Base-by-base conservation (phyloP, 2,329 filamentous ascomycete species). In the Davidsoniella australis region DNA sequence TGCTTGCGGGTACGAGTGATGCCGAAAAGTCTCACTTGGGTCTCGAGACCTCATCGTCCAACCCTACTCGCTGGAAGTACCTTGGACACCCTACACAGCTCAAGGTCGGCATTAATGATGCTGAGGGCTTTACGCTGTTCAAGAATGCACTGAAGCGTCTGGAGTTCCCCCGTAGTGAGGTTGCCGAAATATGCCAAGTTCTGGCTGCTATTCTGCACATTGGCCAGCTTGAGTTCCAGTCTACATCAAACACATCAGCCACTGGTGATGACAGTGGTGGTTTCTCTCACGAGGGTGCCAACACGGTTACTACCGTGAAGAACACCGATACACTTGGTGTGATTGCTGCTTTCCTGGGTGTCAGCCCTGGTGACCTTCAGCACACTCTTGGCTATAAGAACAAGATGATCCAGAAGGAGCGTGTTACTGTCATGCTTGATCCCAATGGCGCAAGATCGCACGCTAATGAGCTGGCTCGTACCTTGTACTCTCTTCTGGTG, bases 371-470 rank as follows among this genome's bases (percentile, higher is more conserved):
- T 45, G 85, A 94, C 53, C 71, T 98, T 5, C 88, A 98, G 66
- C 80, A 76, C 38, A 94, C 86, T 26, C 70, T 98, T 51, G 86
- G 88, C 2, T 94, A 95, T 70, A 93, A 94, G 68, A 96, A 87
- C 17, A 95, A 94, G 71, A 95, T 91, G 57, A 81, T 98, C 50
- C 85, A 93, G 60, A 83, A 87, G 55, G 91, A 98, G 69, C 82
- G 91, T 49, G 91, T 98, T n/a, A 98, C 91, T 0, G 85, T 98
- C 56, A 94, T 98, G 88, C 75, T 98, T 33, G 91, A 98, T 60
- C 85, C 89, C 5, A 80, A 78, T 51, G 91, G 91, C 38, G 91
- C 91, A 42, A 81, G 87, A 46, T 81, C 78, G 38, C 95, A 95
- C 57, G 91, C 91, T 14, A 88, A 96, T 60, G 91, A 96, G 64